A percentile compares a stretch with the other conserved stretches of the same genome.
phyloP scores from a whole-genome alignment of 2,329 filamentous ascomycete genomes.

The Cadophora luteo-olivacea region DNA sequence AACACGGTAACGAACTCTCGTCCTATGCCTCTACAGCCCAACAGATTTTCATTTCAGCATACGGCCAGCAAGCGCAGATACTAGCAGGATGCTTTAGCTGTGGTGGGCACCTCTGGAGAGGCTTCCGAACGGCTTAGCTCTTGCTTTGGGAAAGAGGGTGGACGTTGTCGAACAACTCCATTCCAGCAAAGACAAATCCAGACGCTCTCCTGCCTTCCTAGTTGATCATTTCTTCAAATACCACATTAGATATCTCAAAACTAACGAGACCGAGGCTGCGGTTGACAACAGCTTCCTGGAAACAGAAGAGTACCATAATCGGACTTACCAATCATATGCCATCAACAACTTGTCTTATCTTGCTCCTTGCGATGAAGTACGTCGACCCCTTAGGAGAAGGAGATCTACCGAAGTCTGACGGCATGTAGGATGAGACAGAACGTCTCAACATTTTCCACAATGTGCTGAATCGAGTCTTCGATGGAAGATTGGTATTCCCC shows the following conservation, averaged over 20 bases:
- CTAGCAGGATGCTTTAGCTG: neutral
- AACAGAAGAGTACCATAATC: constrained; percentile 64
- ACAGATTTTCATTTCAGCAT: neutral
- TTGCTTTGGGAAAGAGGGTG: neutral
- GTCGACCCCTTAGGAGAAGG: constrained; percentile 10
- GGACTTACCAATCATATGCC: constrained; percentile 72
- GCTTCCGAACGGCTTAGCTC: neutral
- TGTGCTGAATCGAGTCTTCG: constrained; percentile 68
- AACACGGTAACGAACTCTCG: constrained; percentile 45
- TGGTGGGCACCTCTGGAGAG: neutral
- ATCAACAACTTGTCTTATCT: constrained; percentile 70
- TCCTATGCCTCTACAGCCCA: neutral
- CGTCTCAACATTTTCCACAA: constrained; percentile 68
- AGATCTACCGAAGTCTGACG: constrained; percentile 5
- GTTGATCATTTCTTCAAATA: neutral
- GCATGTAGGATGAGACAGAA: constrained; percentile 62
- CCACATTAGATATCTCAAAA: neutral
- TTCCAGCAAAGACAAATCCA: neutral
- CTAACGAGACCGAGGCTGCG: constrained; percentile 39
- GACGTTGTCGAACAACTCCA: neutral
- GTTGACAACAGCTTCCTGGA: constrained; percentile 66
- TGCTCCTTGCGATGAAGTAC: constrained; percentile 74
- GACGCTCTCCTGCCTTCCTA: too few relatives aligned
- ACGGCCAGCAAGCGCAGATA: neutral
- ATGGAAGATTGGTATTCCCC: constrained; percentile 73